Evolutionary conservation across 352 stramenopile species (phyloP), one percentile per base, ranked within the genome.

Genomic region (Globisporangium viniferum): DNA sequence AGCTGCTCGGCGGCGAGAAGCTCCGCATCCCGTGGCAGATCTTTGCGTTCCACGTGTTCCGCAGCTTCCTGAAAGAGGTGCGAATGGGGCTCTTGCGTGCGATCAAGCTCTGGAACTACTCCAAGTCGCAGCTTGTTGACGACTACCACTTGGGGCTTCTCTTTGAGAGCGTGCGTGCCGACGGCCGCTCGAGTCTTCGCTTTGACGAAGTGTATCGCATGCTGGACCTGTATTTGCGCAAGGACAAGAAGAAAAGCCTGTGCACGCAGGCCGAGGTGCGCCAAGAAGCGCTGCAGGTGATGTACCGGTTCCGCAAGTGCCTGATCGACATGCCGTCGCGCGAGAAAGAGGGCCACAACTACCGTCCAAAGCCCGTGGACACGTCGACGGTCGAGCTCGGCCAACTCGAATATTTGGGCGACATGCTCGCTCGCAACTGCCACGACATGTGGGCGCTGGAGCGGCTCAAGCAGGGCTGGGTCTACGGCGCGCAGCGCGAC

Each of bases 281-380:
- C 8, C 76, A 85, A 9, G 88, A 94, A 70, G 80, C 88, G 12
- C 68, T 94, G 33, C 80, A 93, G n/a, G 84, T 96, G 57, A 95
- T 95, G 88, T 95, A 92, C 57, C 87, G 88, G 22, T 96, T 96
- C 82, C 84, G 86, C 15, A 93, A 91, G 64, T 94, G 84, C 65
- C 73, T 96, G 14, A 96, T 94, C 22, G 88, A 95, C 60, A 96
- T 96, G 88, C 88, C 88, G 44, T 95, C 87, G 49, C 85, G 88
- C 62, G 88, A 96, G 65, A 94, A 95, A 44, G 88, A 96, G 72
- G 88, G 88, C 4, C 87, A 96, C 71, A 93, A 96, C 59, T 96
- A 96, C 63, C 76, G 81, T 1, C 88, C 88, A 12, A 95, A 96
- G 70, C 88, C 88, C 35, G 86, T 96, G 44, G 88, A 96, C 29